phyloP scores from a whole-genome alignment of 441 rosid genomes.

The Populus trichocarpa region DNA sequence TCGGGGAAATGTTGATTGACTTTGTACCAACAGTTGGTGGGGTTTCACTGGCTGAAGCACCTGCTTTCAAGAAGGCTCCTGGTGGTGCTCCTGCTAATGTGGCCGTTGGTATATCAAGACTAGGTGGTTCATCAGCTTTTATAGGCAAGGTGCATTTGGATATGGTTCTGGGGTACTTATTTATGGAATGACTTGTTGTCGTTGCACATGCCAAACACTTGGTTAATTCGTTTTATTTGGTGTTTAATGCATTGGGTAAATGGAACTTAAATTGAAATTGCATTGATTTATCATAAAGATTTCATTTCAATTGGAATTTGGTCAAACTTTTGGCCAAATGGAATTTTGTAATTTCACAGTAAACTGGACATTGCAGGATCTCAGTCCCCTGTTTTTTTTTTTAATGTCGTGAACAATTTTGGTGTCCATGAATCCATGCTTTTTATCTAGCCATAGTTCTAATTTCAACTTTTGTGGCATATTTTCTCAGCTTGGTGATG shows the following conservation, averaged over 20 bases:
- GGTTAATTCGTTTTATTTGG: background rate
- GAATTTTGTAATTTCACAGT: background rate
- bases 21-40: slow-evolving; percentile 95
- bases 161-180: background rate
- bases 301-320: background rate
- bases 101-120: slow-evolving; percentile 83
- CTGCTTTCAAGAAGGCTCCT: slow-evolving; percentile 97
- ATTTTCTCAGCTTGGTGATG: slow-evolving; percentile 72
- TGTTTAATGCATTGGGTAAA: slow-evolving; percentile 5
- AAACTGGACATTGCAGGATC: slow-evolving; percentile 7
- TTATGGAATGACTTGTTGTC: background rate
- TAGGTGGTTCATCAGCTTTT: slow-evolving; percentile 96
- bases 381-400: background rate
- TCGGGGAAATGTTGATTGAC: slow-evolving; percentile 97
- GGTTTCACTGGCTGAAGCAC: slow-evolving; percentile 96
- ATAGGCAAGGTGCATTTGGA: slow-evolving; percentile 80
- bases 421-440: background rate
- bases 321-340: background rate
- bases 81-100: slow-evolving; percentile 99
- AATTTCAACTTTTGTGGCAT: slow-evolving; percentile 13
- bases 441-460: background rate
- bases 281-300: background rate
- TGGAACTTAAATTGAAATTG: background rate
- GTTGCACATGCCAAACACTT: background rate
- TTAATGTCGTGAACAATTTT: background rate